Percentiles rank a stretch among this genome's conserved stretches.
Evolutionary conservation across 495 filamentous ascomycete species (phyloP).

Genomic region (Niebla homalea): DNA sequence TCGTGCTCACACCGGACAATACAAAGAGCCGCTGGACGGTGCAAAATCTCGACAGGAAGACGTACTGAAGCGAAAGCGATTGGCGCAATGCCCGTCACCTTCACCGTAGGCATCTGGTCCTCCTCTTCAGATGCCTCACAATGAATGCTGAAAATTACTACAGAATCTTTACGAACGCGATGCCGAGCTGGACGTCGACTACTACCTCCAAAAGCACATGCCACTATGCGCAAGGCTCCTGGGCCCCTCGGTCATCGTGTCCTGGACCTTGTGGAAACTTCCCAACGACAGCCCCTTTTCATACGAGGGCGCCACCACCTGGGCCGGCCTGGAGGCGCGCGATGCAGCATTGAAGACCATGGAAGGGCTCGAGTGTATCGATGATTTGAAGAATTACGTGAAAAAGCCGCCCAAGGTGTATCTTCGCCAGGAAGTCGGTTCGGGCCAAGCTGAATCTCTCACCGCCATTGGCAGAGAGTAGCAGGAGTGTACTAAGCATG

Average conservation of each 20-base stretch:
- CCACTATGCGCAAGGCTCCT: constrained; percentile 3
- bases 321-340: neutral
- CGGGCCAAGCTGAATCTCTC: neutral
- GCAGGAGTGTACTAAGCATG: too few species aligned
- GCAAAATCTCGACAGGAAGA: too few species aligned
- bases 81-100: neutral
- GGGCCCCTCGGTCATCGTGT: constrained; percentile 1
- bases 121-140: neutral
- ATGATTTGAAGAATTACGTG: neutral
- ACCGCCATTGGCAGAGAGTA: too few species aligned
- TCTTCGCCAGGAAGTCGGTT: neutral
- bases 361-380: constrained; percentile 4
- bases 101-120: neutral
- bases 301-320: constrained; percentile 3
- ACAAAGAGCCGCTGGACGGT: too few species aligned
- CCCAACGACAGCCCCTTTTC: constrained; percentile 2
- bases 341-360: neutral
- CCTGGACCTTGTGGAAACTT: constrained; percentile 3
- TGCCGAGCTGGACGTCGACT: neutral
- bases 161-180: neutral
- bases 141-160: neutral
- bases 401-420: constrained; percentile 2
- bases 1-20: too few species aligned
- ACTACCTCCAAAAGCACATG: neutral
- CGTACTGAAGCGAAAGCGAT: too few species aligned